Evolutionary conservation across 164 flowering plant genomes (phyloP), one percentile per base, ranked within the genome.

Genomic region (Piper betle): DNA sequence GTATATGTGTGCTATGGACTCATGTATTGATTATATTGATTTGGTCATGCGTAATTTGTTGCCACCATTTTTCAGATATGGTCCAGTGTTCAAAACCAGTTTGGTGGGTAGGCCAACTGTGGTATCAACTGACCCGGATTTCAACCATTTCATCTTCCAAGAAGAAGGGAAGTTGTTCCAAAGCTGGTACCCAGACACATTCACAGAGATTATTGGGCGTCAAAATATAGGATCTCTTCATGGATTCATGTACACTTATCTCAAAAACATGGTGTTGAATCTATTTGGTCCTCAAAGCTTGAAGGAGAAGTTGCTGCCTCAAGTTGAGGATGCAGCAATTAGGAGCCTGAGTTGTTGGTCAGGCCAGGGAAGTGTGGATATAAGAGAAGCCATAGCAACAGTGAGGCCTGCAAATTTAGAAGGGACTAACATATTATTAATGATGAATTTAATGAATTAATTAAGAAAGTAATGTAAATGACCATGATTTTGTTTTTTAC

Each of bases 131-230:
- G 78, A 77, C 50, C 57, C 72, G 0, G 80, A 77, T 18, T 55
- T 77, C 65, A 77, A 68, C 55, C 57, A 72, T 10, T 68, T 68
- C 55, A 55, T 77, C 60, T 72, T 74, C 56, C 80, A 77, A 56
- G 76, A 77, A 67, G 80, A 77, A 66, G 80, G 72, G 2, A 39
- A 40, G n/a, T 54, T 68, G 43, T 72, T 77, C 60, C 63, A 72
- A 54, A 66, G 72, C 52, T 77, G 72, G 76, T 77, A 72, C 19
- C 71, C 78, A 3, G 77, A 64, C 12, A 68, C 75, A 20, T 71
- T 76, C 57, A 64, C 67, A 0, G 70, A 65, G 56, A 75, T 73
- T 50, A 55, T 70, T 16, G 74, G 74, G n/a, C 55, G 40, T 37
- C 69, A 71, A 58, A 72, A 62, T 55, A 69, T 69, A 13, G 70